A percentile compares a stretch with the other conserved stretches of the same genome.
Evolutionary conservation across 2,329 filamentous ascomycete species (phyloP).

Genomic region (Metarhizium anisopliae): DNA sequence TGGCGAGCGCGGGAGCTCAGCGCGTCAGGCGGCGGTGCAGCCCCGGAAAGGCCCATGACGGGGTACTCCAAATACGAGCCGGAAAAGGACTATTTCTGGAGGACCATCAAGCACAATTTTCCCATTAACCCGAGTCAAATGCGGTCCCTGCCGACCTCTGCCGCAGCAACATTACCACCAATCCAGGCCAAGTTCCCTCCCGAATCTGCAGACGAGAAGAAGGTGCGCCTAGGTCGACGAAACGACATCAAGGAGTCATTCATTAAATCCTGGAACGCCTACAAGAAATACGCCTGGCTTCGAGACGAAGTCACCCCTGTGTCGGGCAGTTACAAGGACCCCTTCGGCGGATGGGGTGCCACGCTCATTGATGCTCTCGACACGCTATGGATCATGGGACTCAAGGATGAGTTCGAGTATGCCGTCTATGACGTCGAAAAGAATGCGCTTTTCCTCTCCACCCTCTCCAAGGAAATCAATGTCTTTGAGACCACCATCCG

Average conservation of each 20-base stretch:
- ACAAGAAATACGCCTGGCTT: constrained; percentile 42
- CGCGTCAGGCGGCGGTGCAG: not conserved
- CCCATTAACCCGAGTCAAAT: constrained; percentile 7
- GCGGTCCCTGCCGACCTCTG: constrained; percentile 7
- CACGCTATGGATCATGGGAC: constrained; percentile 53
- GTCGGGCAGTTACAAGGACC: constrained; percentile 34
- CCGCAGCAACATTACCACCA: constrained; percentile 2
- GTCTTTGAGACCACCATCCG: constrained; percentile 47
- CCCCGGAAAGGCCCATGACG: constrained; percentile 1
- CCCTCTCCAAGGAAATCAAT: constrained; percentile 31
- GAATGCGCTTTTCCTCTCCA: constrained; percentile 41
- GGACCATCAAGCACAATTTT: constrained; percentile 10
- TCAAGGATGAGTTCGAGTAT: constrained; percentile 45
- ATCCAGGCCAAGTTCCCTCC: constrained; percentile 8
- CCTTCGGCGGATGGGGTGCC: constrained; percentile 47
- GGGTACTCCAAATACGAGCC: constrained; percentile 5
- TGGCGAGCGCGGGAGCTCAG: constrained; percentile 6
- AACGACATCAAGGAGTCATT: constrained; percentile 34
- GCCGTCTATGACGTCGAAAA: constrained; percentile 38
- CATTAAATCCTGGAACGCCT: constrained; percentile 37
- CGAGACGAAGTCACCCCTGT: constrained; percentile 43
- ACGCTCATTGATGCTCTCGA: constrained; percentile 53
- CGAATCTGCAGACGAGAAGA: constrained; percentile 10
- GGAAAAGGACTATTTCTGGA: constrained; percentile 12
- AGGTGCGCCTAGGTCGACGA: constrained; percentile 24